Evolutionary conservation across 1,139 yeast genomes (phyloP), one percentile per base, ranked within the genome.

Genomic region (Hyphopichia wangnamkhiaoensis): DNA sequence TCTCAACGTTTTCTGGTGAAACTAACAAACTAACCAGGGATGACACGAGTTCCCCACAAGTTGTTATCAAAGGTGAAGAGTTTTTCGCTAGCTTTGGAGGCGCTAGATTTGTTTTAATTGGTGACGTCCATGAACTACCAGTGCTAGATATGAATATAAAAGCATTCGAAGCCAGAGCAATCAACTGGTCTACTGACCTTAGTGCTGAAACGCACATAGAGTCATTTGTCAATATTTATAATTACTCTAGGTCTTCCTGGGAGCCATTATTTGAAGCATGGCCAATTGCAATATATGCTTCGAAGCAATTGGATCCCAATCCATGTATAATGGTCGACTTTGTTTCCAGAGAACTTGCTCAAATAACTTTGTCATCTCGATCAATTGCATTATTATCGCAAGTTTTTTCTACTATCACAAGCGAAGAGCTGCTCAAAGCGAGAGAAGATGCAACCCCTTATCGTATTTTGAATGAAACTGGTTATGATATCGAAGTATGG

Each of bases 171-270:
- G 63, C 84, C 1, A 69, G 69, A 32, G 95, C 91, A 0, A 74
- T 79, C 39, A 88, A 93, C 54, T 94, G 99, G 99, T 85, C 96
- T 0, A 82, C 94, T 1, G 94, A 89, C 48, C 63, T 88, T 40
- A 82, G 80, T 50, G 88, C 91, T 0, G 85, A 83, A 45, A 72
- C 85, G 0, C 80, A 80, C 23, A 63, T 91, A 23, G 88, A 82
- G 49, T 76, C 90, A 0, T 80, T 71, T 48, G 76, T 86, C 10
- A 93, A 91, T 58, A 81, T 91, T 18, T 93, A 85, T 69, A 93
- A 93, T 58, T 91, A 91, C 56, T 80, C 97, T 0, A 81, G 89
- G 49, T 90, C 98, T 0, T 80, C 94, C 0, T 94, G 99, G 99
- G 98, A 94, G 52, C 98, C 98, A 0, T 67, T 94, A 34, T 61